phyloP scores from a whole-genome alignment of 1,139 yeast genomes.

The Kodamaea anthophila region DNA sequence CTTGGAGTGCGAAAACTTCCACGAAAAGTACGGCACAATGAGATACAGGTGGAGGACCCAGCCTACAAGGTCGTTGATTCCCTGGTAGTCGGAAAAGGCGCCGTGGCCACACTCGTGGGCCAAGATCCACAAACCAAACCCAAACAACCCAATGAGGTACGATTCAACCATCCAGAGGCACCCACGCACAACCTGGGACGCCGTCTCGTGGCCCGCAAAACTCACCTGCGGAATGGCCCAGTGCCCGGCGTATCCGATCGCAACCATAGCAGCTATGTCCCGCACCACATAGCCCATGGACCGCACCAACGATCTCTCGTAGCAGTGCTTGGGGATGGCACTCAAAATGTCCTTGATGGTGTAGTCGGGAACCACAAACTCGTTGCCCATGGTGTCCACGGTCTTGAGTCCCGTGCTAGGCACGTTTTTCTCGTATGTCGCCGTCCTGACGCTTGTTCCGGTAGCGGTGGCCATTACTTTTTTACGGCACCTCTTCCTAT shows the following conservation, averaged over 20 bases:
- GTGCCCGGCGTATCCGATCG: constrained; percentile 49
- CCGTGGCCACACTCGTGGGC: constrained; percentile 67
- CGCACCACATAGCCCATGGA: constrained; percentile 54
- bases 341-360: constrained; percentile 54
- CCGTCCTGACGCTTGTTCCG: constrained; percentile 3
- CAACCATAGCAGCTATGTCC: constrained; percentile 45
- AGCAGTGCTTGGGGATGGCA: constrained; percentile 59
- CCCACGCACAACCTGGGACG: constrained; percentile 19
- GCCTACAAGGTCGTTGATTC: constrained; percentile 52
- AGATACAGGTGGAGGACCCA: constrained; percentile 56
- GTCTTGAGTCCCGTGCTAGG: constrained; percentile 32
- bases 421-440: constrained; percentile 8
- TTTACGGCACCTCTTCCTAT: background rate
- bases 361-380: constrained; percentile 61
- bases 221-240: constrained; percentile 39
- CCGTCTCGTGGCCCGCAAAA: constrained; percentile 13
- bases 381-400: constrained; percentile 56
- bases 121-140: constrained; percentile 56
- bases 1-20: constrained; percentile 57
- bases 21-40: constrained; percentile 56
- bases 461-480: constrained; percentile 3
- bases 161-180: constrained; percentile 52
- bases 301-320: constrained; percentile 44
- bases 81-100: constrained; percentile 52
- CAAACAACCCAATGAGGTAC: constrained; percentile 39